Percentiles rank a stretch among this genome's conserved stretches.
phyloP scores from a whole-genome alignment of 257 asterid genomes.

The Asclepias syriaca region DNA sequence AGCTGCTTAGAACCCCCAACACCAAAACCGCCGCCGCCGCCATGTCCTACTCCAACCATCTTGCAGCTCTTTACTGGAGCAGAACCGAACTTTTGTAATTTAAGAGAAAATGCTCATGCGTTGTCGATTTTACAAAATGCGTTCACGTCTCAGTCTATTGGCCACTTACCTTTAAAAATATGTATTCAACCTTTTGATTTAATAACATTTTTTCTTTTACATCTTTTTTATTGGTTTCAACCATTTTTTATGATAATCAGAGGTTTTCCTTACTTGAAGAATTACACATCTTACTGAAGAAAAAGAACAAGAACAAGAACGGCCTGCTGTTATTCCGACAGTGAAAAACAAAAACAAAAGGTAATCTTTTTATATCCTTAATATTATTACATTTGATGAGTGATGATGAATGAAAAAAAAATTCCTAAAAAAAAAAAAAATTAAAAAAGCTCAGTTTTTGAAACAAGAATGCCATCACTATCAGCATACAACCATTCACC shows the following conservation, averaged over 20 bases:
- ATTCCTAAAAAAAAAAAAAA: neutral
- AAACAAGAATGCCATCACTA: constrained; percentile 72
- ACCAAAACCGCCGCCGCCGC: constrained; percentile 15
- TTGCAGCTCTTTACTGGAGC: constrained; percentile 4
- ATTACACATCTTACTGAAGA: neutral
- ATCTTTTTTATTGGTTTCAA: neutral
- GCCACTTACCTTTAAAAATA: no score
- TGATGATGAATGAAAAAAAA: neutral
- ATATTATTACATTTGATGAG: neutral
- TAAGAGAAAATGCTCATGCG: no score
- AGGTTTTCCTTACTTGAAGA: neutral
- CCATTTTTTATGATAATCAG: neutral
- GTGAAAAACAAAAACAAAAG: no score
- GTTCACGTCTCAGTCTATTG: no score
- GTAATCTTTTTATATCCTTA: neutral
- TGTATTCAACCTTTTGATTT: neutral
- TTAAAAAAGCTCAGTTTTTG: constrained; percentile 57
- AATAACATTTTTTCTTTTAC: no score
- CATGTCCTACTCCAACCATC: neutral
- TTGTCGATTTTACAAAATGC: no score
- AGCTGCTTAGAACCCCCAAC: neutral
- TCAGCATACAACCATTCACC: constrained; percentile 96
- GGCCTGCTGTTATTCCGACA: neutral
- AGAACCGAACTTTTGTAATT: no score
- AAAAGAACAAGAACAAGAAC: no score